Conservation (phyloP, 257 asterid species). For the Handroanthus guayacan region DNA sequence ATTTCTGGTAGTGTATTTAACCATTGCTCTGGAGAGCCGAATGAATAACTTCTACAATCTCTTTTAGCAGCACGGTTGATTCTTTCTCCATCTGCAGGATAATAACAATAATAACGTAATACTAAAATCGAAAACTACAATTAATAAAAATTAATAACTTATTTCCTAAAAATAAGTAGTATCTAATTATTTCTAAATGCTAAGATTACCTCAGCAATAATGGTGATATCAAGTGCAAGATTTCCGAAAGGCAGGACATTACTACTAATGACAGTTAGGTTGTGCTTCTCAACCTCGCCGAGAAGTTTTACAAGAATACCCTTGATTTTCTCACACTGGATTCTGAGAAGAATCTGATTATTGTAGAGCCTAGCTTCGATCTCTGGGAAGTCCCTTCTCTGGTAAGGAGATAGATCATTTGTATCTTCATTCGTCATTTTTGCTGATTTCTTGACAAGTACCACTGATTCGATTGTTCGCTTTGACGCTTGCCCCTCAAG, state of each 20-base stretch:
- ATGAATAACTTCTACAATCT: too few species aligned
- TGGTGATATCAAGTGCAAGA: conserved; percentile 28
- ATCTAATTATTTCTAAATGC: neutral
- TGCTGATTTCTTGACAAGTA: conserved; percentile 37
- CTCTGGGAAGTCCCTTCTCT: conserved; percentile 32
- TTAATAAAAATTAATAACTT: too few species aligned
- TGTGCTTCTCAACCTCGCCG: conserved; percentile 34
- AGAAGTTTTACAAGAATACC: conserved; percentile 28
- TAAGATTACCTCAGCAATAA: conserved; percentile 37
- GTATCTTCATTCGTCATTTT: conserved; percentile 23
- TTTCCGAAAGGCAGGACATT: conserved; percentile 35
- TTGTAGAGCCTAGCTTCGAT: conserved; percentile 41
- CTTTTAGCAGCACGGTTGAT: too few species aligned
- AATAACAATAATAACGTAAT: too few species aligned
- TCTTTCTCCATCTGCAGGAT: too few species aligned
- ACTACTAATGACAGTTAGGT: conserved; percentile 27
- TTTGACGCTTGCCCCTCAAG: conserved; percentile 42
- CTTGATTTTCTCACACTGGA: conserved; percentile 35
- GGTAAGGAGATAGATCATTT: conserved; percentile 28
- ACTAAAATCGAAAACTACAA: too few species aligned
- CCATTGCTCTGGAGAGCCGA: too few species aligned
- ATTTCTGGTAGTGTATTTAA: too few species aligned
- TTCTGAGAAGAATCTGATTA: conserved; percentile 34
- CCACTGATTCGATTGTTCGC: conserved; percentile 33
- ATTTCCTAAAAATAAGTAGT: neutral